Evolutionary conservation across 176 grass and related monocot genomes (phyloP).

Genomic region (Lolium multiflorum): DNA sequence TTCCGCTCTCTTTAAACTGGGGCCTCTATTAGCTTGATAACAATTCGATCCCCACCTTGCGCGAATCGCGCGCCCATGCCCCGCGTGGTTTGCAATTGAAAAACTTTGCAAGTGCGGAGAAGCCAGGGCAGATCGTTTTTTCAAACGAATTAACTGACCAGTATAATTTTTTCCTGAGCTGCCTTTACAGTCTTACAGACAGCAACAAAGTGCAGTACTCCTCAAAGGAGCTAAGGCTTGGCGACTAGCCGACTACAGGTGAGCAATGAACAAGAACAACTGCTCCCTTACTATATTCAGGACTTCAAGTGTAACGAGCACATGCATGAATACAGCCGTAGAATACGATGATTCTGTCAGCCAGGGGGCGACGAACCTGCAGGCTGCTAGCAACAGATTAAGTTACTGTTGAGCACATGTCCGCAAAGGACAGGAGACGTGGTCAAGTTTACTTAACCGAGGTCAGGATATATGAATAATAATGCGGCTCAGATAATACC

Average conservation of each 20-base stretch:
- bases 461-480: background rate
- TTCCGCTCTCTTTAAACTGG: conserved; percentile 37
- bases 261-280: background rate
- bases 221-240: background rate
- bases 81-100: background rate
- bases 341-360: conserved; percentile 25
- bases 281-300: background rate
- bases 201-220: background rate
- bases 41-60: conserved; percentile 39
- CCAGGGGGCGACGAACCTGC: conserved; percentile 20
- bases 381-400: conserved; percentile 3
- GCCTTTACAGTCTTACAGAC: background rate
- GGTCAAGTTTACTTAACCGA: conserved; percentile 29
- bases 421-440: background rate
- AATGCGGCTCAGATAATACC: background rate
- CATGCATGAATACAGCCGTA: background rate
- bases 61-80: conserved; percentile 40
- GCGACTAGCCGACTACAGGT: background rate
- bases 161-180: background rate
- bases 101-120: background rate
- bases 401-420: conserved; percentile 34
- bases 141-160: background rate
- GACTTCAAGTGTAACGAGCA: background rate
- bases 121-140: background rate
- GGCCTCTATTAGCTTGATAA: conserved; percentile 36